Evolutionary conservation across 2,329 filamentous ascomycete genomes (phyloP), one percentile per base, ranked within the genome.

Genomic region (Penicillium verrucosum): DNA sequence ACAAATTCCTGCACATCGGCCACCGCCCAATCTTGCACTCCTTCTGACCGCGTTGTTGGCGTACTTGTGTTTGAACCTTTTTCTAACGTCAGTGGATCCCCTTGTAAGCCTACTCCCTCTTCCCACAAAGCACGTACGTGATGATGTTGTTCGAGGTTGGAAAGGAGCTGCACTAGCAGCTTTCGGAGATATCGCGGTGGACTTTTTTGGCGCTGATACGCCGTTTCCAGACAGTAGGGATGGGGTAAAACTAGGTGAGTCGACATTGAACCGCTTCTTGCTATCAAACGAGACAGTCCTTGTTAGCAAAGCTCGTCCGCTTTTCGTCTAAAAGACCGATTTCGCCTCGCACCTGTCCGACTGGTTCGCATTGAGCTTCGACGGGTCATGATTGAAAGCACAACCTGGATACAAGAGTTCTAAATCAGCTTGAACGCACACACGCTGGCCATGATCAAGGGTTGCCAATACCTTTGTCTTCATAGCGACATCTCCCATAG

Each of bases 231-330:
- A 69, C 16, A 75, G 57, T 29, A 73, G 51, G 14, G 84, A 77
- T 37, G 93, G 93, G 0, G 91, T 97, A 73, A 99, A 99, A 46
- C 93, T 90, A 12, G 94, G 93, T 9, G 94, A 97, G 69, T 97
- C 94, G 69, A 96, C 94, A 74, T 96, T 99, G 64, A 99, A 82
- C 29, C 88, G 81, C 74, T 92, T 94, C 75, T 90, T 75, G 62
- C 63, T 73, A 56, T 62, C 65, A 53, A 53, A 50, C 30, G 42
- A 30, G 42, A 45, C 11, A 54, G 41, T 32, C 12, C 27, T 45
- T 44, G 66, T 71, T 32, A 71, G 65, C 60, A 36, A 23, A 41
- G 34, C 54, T 37, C 40, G 27, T 30, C 49, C 14, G 11, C 11
- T 6, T 29, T n/a, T 50, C 38, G 56, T 14, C 25, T 40, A 46